phyloP scores from a whole-genome alignment of 75 land plant genomes.

The Pseudotsuga menziesii region DNA sequence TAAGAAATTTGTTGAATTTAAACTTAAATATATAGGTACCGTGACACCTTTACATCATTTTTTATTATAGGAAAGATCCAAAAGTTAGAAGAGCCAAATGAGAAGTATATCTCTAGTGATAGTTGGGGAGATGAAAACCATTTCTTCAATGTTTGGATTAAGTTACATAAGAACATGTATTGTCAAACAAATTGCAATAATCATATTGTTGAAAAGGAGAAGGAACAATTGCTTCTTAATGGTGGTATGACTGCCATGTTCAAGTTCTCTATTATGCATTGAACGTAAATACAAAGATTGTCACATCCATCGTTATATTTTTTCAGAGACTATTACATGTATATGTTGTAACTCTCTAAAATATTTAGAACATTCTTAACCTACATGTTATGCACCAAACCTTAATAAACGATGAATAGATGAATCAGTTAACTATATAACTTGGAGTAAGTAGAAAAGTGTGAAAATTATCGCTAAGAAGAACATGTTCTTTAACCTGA shows the following conservation, averaged over 20 bases:
- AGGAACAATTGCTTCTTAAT: slow-evolving; percentile 10
- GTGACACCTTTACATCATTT: background rate
- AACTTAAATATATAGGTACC: background rate
- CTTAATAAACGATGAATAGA: too few relatives aligned
- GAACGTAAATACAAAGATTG: too few relatives aligned
- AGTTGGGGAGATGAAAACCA: slow-evolving; percentile 13
- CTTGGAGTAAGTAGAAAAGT: too few relatives aligned
- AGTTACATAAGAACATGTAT: slow-evolving; percentile 10
- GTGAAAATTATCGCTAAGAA: too few relatives aligned
- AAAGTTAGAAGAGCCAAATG: slow-evolving; percentile 9
- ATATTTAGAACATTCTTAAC: too few relatives aligned
- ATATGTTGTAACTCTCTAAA: too few relatives aligned
- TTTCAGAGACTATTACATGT: too few relatives aligned
- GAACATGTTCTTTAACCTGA: too few relatives aligned
- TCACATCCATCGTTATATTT: too few relatives aligned
- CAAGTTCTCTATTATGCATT: too few relatives aligned
- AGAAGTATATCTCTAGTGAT: slow-evolving; percentile 10
- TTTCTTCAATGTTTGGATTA: slow-evolving; percentile 2
- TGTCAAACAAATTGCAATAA: slow-evolving; percentile 21
- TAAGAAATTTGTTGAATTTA: background rate
- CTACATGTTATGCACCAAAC: too few relatives aligned
- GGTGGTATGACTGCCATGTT: slow-evolving; percentile 9
- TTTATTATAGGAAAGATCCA: background rate
- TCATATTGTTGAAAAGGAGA: slow-evolving; percentile 12
- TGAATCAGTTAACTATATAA: too few relatives aligned